Evolutionary conservation across 495 filamentous ascomycete genomes (phyloP).

Genomic region (Bryoglossum gracile): DNA sequence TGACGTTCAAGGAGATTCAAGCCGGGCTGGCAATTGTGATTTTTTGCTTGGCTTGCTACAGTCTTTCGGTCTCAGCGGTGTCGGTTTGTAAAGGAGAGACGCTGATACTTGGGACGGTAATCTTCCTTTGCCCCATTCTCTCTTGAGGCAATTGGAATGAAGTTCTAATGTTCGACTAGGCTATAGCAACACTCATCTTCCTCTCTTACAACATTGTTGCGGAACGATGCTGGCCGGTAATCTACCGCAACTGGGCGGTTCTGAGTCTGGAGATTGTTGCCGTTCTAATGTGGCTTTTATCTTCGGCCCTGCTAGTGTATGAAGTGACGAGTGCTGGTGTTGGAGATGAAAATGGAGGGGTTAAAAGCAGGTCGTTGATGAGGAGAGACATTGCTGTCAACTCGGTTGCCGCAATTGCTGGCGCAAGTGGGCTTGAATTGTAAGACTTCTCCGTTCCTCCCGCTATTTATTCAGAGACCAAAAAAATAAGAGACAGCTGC

Average conservation of each 20-base stretch:
- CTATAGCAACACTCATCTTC: neutral
- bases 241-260: neutral
- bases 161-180: no score
- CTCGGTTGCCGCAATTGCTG: neutral
- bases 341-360: neutral
- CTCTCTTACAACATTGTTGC: neutral
- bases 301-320: neutral
- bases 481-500: no score
- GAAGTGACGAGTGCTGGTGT: neutral
- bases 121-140: no score
- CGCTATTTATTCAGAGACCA: no score
- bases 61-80: no score
- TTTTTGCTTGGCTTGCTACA: neutral
- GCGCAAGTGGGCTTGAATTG: neutral
- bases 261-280: neutral
- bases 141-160: no score
- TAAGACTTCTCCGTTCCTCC: neutral
- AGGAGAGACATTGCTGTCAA: neutral
- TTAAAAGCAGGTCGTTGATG: neutral
- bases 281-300: neutral
- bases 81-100: no score
- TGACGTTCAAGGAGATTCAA: neutral
- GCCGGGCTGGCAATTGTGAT: neutral
- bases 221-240: neutral
- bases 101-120: neutral